Evolutionary conservation across 352 stramenopile genomes (phyloP), one percentile per base, ranked within the genome.

Genomic region (Phytophthora hybrid): DNA sequence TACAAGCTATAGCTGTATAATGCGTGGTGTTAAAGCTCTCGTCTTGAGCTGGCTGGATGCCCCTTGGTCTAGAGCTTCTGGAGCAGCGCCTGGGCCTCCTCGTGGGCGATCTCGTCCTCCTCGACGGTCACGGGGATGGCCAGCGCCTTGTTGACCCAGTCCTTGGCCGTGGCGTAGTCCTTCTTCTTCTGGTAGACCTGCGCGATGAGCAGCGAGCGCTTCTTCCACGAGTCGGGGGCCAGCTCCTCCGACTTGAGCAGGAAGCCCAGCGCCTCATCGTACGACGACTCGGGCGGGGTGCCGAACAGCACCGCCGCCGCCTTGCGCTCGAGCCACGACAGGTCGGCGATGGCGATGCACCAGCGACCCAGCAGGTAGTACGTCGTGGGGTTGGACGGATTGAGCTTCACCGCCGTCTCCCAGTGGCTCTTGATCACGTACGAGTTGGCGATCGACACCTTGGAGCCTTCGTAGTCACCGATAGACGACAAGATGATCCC

Each of bases 271-370:
- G 91, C 89, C 57, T 97, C 89, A 44, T 95, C 81, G 69, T 95
- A 97, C 37, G 90, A 91, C 4, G 89, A 93, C 64, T 90, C 77
- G 10, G 91, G 91, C 16, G 91, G 91, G 23, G 89, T 80, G 29
- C 89, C 89, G 56, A 97, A 97, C 19, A 97, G 76, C 63, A 93
- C 85, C 3, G 86, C 82, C 9, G 90, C 91, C 1, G 92, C 84
- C 69, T 96, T 94, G 69, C 90, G 88, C 78, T 95, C 86, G 49
- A 96, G 74, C 91, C 91, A 97, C 71, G 84, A 92, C 34, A 97
- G 77, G 46, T 95, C 89, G 1, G 91, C 77, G 63, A 97, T 93
- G 26, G 87, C 83, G 51, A 95, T 91, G 75, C 89, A 96, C 91
- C 88, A 97, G 52, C 83, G 82, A 4, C 91, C 91, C 23, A 97